These are phyloP conservation scores for Blepharisma undulans DNA, from an alignment of 169 alveolate species.

Conservation along the genomic window DNA sequence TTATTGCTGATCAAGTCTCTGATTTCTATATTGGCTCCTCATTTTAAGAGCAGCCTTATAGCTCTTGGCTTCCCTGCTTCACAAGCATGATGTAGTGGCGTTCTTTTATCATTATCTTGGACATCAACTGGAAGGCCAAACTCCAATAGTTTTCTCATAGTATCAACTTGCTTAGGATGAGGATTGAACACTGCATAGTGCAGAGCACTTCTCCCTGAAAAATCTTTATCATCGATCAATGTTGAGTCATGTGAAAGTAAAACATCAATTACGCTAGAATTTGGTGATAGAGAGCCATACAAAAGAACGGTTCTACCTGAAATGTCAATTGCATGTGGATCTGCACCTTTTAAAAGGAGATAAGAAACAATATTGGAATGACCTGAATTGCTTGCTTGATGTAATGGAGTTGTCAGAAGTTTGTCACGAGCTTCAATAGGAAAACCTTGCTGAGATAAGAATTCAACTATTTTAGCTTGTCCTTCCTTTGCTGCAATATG, in stretches of 20 bases:
- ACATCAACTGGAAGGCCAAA: slow-evolving; percentile 70
- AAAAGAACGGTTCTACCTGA: slow-evolving; percentile 61
- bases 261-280: slow-evolving; percentile 14
- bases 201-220: slow-evolving; percentile 56
- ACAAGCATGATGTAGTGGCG: slow-evolving; percentile 80
- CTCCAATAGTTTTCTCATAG: slow-evolving; percentile 63
- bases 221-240: slow-evolving; percentile 49
- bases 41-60: slow-evolving; percentile 71
- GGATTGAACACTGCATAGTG: slow-evolving; percentile 77
- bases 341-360: slow-evolving; percentile 51
- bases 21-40: slow-evolving; percentile 55
- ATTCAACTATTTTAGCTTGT: slow-evolving; percentile 51
- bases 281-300: slow-evolving; percentile 50
- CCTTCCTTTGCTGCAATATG: slow-evolving; percentile 77
- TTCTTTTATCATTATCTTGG: slow-evolving; percentile 73
- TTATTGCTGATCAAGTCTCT: slow-evolving; percentile 58
- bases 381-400: slow-evolving; percentile 55
- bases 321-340: slow-evolving; percentile 50
- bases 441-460: slow-evolving; percentile 58
- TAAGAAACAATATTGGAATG: slow-evolving; percentile 45
- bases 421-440: slow-evolving; percentile 72
- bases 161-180: slow-evolving; percentile 63
- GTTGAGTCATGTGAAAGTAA: slow-evolving; percentile 42
- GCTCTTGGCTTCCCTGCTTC: slow-evolving; percentile 75
- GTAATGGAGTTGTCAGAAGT: slow-evolving; percentile 66